Evolutionary conservation across 2,329 filamentous ascomycete genomes (phyloP).

Genomic region (Aspergillus pseudoterreus): DNA sequence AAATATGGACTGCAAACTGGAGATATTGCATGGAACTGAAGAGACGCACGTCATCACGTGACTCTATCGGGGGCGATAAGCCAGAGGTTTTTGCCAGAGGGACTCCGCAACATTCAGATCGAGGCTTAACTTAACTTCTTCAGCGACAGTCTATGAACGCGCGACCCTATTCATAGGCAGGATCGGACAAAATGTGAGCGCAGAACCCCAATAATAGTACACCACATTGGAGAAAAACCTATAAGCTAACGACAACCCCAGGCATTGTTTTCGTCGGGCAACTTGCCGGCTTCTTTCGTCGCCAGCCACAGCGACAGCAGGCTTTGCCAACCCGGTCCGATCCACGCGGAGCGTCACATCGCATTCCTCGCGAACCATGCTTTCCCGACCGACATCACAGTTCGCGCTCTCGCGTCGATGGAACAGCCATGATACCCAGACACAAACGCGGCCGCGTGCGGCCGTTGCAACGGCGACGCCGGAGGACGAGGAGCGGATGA

Average conservation of each 20-base stretch:
- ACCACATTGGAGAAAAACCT: not conserved
- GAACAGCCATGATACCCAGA: not conserved
- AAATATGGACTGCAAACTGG: no score
- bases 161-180: no score
- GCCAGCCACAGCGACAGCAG: not conserved
- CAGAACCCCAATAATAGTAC: not conserved
- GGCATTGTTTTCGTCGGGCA: not conserved
- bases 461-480: not conserved
- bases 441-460: not conserved
- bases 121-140: no score
- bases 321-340: not conserved
- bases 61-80: not conserved
- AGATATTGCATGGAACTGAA: no score
- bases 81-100: not conserved
- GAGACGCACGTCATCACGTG: not conserved
- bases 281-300: not conserved
- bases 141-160: no score
- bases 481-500: not conserved
- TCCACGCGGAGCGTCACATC: not conserved
- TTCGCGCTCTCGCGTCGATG: not conserved
- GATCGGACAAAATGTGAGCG: not conserved
- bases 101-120: no score
- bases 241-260: not conserved
- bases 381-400: not conserved
- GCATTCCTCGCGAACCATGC: not conserved